phyloP scores from a whole-genome alignment of 2,329 filamentous ascomycete species.

The Erysiphe neolycopersici region DNA sequence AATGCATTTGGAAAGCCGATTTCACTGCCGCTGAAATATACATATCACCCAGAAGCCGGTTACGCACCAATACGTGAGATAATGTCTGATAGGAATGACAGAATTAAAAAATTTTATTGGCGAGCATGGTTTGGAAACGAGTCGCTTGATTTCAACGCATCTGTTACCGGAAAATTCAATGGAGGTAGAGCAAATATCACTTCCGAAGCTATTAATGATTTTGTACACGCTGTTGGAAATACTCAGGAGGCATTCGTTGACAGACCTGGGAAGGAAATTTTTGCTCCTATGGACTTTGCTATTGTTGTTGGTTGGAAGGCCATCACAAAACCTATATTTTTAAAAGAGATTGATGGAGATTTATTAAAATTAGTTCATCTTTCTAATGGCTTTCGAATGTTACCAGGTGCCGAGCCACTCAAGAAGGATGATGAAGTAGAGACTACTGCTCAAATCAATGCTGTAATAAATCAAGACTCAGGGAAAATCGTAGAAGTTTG shows the following conservation, averaged over 20 bases:
- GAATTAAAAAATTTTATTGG: constrained; percentile 99
- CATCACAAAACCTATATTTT: constrained; percentile 98
- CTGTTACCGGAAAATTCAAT: constrained; percentile 69
- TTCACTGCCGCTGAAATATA: constrained; percentile 67
- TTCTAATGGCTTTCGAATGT: constrained; percentile 95
- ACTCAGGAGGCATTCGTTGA: constrained; percentile 94
- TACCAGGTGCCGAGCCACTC: constrained; percentile 76
- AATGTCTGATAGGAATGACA: constrained; percentile 87
- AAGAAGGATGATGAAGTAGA: constrained; percentile 87
- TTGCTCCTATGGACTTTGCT: constrained; percentile 94
- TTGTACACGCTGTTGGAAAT: constrained; percentile 96
- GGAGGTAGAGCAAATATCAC: constrained; percentile 73
- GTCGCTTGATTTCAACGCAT: constrained; percentile 52
- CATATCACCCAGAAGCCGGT: constrained; percentile 79
- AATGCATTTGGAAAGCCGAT: constrained; percentile 62
- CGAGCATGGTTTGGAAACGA: constrained; percentile 89
- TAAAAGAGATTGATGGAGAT: constrained; percentile 83
- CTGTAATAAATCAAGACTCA: constrained; percentile 91
- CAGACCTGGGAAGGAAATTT: constrained; percentile 75
- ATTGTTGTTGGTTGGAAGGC: constrained; percentile 98
- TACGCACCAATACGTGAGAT: constrained; percentile 96
- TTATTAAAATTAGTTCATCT: constrained; percentile 87
- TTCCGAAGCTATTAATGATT: constrained; percentile 84
- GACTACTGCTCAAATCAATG: constrained; percentile 87
- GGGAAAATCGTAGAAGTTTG: constrained; percentile 99